Evolutionary conservation across 2,329 filamentous ascomycete genomes (phyloP).

Genomic region (Amphichorda felina): DNA sequence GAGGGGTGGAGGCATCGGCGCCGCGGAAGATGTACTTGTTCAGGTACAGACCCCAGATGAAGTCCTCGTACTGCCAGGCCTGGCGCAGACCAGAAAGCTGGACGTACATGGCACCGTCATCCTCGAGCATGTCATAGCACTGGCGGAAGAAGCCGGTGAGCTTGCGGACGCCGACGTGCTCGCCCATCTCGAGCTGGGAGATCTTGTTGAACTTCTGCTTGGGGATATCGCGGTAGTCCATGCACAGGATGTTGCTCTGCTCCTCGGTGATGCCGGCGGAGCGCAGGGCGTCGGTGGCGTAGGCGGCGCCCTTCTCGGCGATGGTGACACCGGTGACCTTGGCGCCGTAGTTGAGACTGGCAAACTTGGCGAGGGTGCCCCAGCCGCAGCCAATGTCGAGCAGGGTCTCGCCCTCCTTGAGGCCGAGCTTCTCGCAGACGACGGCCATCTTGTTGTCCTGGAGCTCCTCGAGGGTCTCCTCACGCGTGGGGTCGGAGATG

Average conservation of each 20-base stretch:
- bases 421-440: conserved; percentile 89
- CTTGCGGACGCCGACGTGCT: conserved; percentile 93
- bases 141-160: conserved; percentile 72
- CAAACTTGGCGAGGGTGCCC: conserved; percentile 87
- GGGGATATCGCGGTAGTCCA: conserved; percentile 94
- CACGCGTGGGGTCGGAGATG: conserved; percentile 74
- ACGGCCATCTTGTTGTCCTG: conserved; percentile 96
- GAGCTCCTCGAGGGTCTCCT: conserved; percentile 87
- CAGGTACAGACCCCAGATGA: conserved; percentile 98
- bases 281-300: conserved; percentile 86
- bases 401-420: conserved; percentile 70
- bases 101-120: conserved; percentile 91
- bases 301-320: conserved; percentile 89
- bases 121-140: conserved; percentile 89
- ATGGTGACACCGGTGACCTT: conserved; percentile 83
- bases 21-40: conserved; percentile 99
- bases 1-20: conserved; percentile 86
- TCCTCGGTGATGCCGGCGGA: conserved; percentile 71
- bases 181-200: conserved; percentile 95
- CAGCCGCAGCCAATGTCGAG: conserved; percentile 97
- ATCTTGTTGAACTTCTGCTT: conserved; percentile 73
- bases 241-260: conserved; percentile 86
- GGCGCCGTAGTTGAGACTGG: conserved; percentile 83
- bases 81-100: conserved; percentile 92
- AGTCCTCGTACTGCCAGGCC: conserved; percentile 94